Base-by-base conservation (phyloP, 2,329 filamentous ascomycete genomes). In the Colletotrichum sansevieriae region DNA sequence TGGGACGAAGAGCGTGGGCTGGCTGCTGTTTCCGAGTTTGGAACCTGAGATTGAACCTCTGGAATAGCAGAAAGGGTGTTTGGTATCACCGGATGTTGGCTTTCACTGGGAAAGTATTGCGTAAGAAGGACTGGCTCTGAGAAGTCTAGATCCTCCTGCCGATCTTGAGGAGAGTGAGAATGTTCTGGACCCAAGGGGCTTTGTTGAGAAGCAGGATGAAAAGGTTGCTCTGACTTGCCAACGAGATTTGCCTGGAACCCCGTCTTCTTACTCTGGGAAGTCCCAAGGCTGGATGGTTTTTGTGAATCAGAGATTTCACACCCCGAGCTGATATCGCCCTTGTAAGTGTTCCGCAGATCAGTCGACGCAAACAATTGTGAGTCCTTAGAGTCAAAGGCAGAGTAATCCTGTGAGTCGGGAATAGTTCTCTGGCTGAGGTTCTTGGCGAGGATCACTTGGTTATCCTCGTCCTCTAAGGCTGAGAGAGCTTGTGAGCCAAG, bases 371-470 rank as follows among this genome's bases (percentile, higher is more conserved):
- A 4, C 39, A 33, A 13, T 15, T 37, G 46, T 25, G 49, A 66
- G 12, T 69, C 62, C 25, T 69, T 62, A 12, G 43, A 51, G 15
- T 58, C 55, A 20, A 56, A 35, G 29, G 41, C 56, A 10, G 65
- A 63, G 43, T 61, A 65, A 4, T 81, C 82, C 67, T 84, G 81
- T 0, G 83, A 85, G 67, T 84, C 83, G 0, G 81, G 81, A 25
- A 85, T 80, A 3, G 80, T 83, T 29, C 72, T 71, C 61, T 78
- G 76, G 64, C 78, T 82, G 43, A 77, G 65, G 29, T 76, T 72
- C 4, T 76, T 74, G 18, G 75, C 70, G 63, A 82, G 59, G 11
- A 72, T 64, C 49, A 78, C 64, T 47, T 75, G 75, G 22, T 74
- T 73, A 69, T 80, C 80, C 55, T 77, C 72, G 43, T 77, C 75